Evolutionary conservation across 495 filamentous ascomycete genomes (phyloP), one percentile per base, ranked within the genome.

Genomic region (Melanomma pulvis-pyrius): DNA sequence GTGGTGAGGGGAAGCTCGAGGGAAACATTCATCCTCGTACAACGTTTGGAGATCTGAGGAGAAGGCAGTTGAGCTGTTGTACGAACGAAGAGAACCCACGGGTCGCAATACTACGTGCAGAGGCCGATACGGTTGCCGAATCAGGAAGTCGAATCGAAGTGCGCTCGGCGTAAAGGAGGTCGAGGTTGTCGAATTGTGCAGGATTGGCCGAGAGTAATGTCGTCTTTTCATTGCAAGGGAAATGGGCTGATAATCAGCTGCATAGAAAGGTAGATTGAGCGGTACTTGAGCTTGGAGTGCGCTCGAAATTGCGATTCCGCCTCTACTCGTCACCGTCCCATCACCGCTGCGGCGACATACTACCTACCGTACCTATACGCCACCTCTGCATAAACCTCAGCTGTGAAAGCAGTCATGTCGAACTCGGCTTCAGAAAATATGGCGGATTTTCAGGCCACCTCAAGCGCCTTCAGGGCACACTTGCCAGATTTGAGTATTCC

Each of bases 401-500:
- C n/a, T n/a, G n/a, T n/a, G n/a, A n/a, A n/a, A n/a, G n/a, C n/a
- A n/a, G n/a, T n/a, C 39, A 44, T 44, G 39, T 6, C 30, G 12
- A 12, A 34, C 30, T 12, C 30, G 12, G 30, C 39, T 44, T 7
- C 39, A 6, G 8, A 47, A 26, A 49, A 21, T 22, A 50, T 15
- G 1, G 29, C 24, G 1, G 29, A 32, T 25, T 70, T 70, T 49
- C 13, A 70, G 22, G 28, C 52, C 30, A 48, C 62, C 28, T 70
- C 61, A 44, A 11, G 46, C 8, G 60, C 67, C 13, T 88, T 84
- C 72, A 80, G 85, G 52, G 76, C 82, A 60, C 82, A 85, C 73
- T 78, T 90, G 49, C 88, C 86, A 1, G 86, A 90, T 65, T 79
- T 90, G 55, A 80, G 63, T 60, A 77, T 78, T 29, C 78, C 82